These are phyloP conservation scores for Nicotiana rustica DNA, from an alignment of 305 asterid species.

Conservation along the genomic window DNA sequence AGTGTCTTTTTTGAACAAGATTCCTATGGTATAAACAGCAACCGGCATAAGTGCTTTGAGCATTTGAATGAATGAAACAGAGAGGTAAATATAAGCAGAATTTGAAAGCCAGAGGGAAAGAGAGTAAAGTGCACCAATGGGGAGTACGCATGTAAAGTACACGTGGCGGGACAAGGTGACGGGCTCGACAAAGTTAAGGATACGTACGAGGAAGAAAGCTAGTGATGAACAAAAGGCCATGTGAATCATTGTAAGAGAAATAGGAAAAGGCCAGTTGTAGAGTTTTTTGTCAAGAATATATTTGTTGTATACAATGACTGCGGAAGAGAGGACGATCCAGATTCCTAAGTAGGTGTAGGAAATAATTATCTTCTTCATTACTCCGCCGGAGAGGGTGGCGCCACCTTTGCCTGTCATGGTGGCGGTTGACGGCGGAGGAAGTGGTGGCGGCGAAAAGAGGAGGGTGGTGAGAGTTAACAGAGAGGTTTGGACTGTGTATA, in stretches of 20 bases:
- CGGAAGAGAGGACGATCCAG: slow-evolving; percentile 74
- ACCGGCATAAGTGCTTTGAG: slow-evolving; percentile 83
- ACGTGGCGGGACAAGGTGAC: slow-evolving; percentile 61
- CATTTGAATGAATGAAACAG: slow-evolving; percentile 84
- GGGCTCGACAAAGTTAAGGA: slow-evolving; percentile 71
- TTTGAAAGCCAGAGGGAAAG: slow-evolving; percentile 81
- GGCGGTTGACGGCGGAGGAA: slow-evolving; percentile 25
- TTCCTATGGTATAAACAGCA: slow-evolving; percentile 70
- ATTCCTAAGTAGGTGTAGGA: slow-evolving; percentile 67
- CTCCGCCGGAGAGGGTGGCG: slow-evolving; percentile 61
- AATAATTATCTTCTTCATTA: slow-evolving; percentile 60
- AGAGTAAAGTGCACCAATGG: slow-evolving; percentile 76
- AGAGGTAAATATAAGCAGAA: slow-evolving; percentile 79
- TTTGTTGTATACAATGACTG: slow-evolving; percentile 79
- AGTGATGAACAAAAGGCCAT: slow-evolving; percentile 75
- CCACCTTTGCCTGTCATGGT: slow-evolving; percentile 55
- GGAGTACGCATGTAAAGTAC: slow-evolving; percentile 69
- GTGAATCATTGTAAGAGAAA: slow-evolving; percentile 83
- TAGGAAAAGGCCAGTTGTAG: slow-evolving; percentile 80
- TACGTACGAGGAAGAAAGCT: slow-evolving; percentile 68
- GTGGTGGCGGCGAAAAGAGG: background rate
- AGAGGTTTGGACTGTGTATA: background rate
- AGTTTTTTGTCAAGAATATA: slow-evolving; percentile 72
- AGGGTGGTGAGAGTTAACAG: background rate
- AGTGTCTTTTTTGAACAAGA: slow-evolving; percentile 58